A percentile compares a stretch with the other conserved stretches of the same genome.
phyloP scores from a whole-genome alignment of 352 stramenopile species.

The Phytophthora crassamura region DNA sequence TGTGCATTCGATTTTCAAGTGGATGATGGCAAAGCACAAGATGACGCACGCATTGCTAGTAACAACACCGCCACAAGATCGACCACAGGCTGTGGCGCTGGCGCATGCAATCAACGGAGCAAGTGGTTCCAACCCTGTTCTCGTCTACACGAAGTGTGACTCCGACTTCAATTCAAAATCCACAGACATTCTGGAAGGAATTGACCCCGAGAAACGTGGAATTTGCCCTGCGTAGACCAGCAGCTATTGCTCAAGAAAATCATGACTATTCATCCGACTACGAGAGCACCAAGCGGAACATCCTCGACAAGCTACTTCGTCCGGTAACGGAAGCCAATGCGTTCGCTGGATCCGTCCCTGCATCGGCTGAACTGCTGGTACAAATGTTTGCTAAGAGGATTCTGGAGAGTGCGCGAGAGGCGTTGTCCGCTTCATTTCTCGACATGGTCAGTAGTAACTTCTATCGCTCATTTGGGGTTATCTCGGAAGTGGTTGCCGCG shows the following conservation, averaged over 20 bases:
- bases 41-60: constrained; percentile 11
- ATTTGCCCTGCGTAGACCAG: constrained; percentile 3
- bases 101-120: constrained; percentile 1
- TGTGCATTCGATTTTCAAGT: constrained; percentile 13
- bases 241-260: neutral
- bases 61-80: constrained; percentile 13
- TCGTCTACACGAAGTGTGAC: constrained; percentile 22
- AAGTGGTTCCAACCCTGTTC: neutral
- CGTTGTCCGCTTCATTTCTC: too few relatives aligned
- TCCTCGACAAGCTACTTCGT: too few relatives aligned
- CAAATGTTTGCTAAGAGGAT: too few relatives aligned
- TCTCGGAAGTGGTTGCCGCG: too few relatives aligned
- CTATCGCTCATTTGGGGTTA: too few relatives aligned
- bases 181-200: neutral
- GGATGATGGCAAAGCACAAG: constrained; percentile 16
- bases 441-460: too few relatives aligned
- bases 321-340: too few relatives aligned
- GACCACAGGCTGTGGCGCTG: constrained; percentile 8
- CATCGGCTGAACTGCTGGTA: too few relatives aligned
- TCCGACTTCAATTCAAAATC: constrained; percentile 8
- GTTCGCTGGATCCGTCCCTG: too few relatives aligned
- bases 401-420: too few relatives aligned
- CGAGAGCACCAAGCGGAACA: neutral
- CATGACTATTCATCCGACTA: constrained; percentile 3
- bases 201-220: neutral